Evolutionary conservation across 495 filamentous ascomycete genomes (phyloP), one percentile per base, ranked within the genome.

Genomic region (Penicillium argentinense): DNA sequence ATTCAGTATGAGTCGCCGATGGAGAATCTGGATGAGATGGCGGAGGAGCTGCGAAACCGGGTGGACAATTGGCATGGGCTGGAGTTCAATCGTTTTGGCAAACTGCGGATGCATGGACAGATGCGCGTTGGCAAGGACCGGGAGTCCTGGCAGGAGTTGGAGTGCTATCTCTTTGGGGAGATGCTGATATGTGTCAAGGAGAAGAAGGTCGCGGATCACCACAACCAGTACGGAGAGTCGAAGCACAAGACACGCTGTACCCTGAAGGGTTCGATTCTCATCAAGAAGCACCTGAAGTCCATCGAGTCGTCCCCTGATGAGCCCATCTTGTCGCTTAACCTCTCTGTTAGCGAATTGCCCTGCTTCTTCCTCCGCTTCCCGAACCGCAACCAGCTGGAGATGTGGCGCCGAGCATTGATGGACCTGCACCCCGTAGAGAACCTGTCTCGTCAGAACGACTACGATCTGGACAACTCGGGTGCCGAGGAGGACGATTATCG

Each of bases 181-280:
- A 99, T 99, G 93, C 90, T 99, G 41, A 99, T 99, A 53, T 99
- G 93, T 63, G 90, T 97, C 48, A 99, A 97, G 68, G 93, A 97
- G 61, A 97, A 96, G 78, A 95, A 91, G 66, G 66, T 75, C 19
- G 52, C 72, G 3, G 75, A 78, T 5, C 76, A 84, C 53, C 79
- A 82, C 8, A 24, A 39, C 27, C 79, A 80, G 19, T 72, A 71
- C 18, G 72, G 77, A 23, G 80, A 83, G 4, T 63, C 67, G n/a
- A 76, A 73, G 57, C 76, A 71, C 34, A 93, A 87, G 63, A 83
- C 78, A 3, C 82, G 89, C 42, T 96, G 84, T 69, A 96, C 91
- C 5, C 72, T 99, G 25, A 99, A 99, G 69, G 93, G 93, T 6
- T 97, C 95, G 2, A 99, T 99, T 45, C 75, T 97, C 41, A 99